These are phyloP conservation scores for Boletus sp. DNA, from an alignment of 768 basidiomycete species.

Conservation along the genomic window DNA sequence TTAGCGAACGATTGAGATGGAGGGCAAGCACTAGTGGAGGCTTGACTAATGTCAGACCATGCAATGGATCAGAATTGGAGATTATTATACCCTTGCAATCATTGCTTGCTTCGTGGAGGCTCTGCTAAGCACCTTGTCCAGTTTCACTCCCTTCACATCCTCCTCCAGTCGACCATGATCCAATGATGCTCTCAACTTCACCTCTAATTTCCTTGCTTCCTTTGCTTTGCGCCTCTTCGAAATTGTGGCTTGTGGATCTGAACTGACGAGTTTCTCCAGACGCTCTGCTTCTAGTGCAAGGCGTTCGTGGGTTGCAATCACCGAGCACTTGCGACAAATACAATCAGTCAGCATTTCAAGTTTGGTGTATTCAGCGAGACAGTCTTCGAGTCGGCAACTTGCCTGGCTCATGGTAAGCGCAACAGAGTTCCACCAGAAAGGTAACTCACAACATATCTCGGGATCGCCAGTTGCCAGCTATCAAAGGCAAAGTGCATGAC, in stretches of 20 bases:
- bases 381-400: constrained; percentile 72
- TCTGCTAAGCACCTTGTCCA: constrained; percentile 72
- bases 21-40: constrained; percentile 84
- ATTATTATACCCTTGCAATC: constrained; percentile 66
- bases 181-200: constrained; percentile 57
- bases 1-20: constrained; percentile 90
- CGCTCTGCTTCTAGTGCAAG: constrained; percentile 60
- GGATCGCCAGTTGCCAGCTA: constrained; percentile 77
- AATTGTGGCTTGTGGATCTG: constrained; percentile 45
- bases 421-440: constrained; percentile 1
- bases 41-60: constrained; percentile 36
- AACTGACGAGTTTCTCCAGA: constrained; percentile 39
- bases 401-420: constrained; percentile 38
- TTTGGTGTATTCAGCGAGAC: constrained; percentile 83
- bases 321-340: constrained; percentile 87
- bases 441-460: constrained; percentile 54
- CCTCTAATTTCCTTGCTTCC: constrained; percentile 65
- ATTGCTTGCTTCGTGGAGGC: constrained; percentile 89
- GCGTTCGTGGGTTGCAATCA: constrained; percentile 69
- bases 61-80: not conserved
- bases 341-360: constrained; percentile 89
- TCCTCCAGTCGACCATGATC: constrained; percentile 79
- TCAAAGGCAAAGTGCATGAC: constrained; percentile 91
- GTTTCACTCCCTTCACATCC: constrained; percentile 72
- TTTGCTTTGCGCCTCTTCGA: constrained; percentile 76